Evolutionary conservation across 371 early-diverging fungal species (phyloP).

Genomic region (Actinomortierella wolfii): DNA sequence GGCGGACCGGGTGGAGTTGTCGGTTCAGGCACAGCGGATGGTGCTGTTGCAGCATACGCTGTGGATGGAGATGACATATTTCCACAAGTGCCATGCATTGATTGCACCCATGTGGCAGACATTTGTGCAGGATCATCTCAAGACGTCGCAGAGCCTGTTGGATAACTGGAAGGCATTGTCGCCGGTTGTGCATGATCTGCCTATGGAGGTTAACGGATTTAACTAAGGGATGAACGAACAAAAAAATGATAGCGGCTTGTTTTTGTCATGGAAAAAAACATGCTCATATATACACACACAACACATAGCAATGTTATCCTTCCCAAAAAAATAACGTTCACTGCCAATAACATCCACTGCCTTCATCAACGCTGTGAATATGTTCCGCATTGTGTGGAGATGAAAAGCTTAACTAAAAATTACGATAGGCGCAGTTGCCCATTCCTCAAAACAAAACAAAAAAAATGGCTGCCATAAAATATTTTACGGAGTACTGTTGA

Average conservation of each 20-base stretch:
- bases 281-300: too few relatives aligned
- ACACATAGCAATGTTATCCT: too few relatives aligned
- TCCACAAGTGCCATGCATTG: slow-evolving; percentile 54
- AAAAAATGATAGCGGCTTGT: slow-evolving; percentile 13
- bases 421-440: too few relatives aligned
- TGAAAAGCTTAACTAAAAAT: too few relatives aligned
- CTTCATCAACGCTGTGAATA: too few relatives aligned
- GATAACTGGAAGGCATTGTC: slow-evolving; percentile 67
- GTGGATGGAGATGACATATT: slow-evolving; percentile 44
- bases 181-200: slow-evolving; percentile 50
- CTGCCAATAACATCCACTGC: too few relatives aligned
- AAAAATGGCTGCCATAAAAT: too few relatives aligned
- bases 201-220: slow-evolving; percentile 48
- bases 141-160: slow-evolving; percentile 52
- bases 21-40: slow-evolving; percentile 36
- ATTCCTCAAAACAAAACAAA: too few relatives aligned
- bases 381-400: too few relatives aligned
- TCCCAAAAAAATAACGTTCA: too few relatives aligned
- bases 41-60: slow-evolving; percentile 49
- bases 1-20: slow-evolving; percentile 32
- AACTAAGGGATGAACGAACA: slow-evolving; percentile 13
- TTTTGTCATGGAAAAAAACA: neutral
- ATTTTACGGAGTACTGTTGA: too few relatives aligned
- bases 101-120: slow-evolving; percentile 66
- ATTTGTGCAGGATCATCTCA: slow-evolving; percentile 62